Conservation (phyloP, 2,329 filamentous ascomycete species). For the Lasiodiplodia theobromae region DNA sequence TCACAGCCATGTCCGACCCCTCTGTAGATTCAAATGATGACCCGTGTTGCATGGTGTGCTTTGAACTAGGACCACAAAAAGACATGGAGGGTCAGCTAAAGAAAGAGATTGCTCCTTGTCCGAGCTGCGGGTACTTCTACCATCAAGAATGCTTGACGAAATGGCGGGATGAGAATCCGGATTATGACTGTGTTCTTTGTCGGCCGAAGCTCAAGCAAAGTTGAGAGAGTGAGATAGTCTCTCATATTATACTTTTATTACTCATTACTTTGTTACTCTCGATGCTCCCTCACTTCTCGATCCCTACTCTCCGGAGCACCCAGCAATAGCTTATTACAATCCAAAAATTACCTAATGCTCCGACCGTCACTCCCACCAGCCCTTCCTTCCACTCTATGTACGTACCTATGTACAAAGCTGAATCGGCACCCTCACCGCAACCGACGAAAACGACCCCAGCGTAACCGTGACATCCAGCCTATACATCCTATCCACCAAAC, state of each 20-base stretch:
- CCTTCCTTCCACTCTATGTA: not conserved
- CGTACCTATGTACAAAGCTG: slow-evolving; percentile 16
- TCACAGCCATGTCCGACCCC: too few relatives aligned
- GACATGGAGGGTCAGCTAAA: too few relatives aligned
- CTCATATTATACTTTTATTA: not conserved
- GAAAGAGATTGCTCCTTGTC: too few relatives aligned
- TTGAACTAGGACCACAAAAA: too few relatives aligned
- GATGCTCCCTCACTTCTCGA: too few relatives aligned
- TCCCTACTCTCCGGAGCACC: too few relatives aligned
- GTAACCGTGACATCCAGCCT: slow-evolving; percentile 5
- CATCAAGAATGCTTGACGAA: not conserved
- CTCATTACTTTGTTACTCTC: not conserved
- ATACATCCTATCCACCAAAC: not conserved
- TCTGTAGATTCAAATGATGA: too few relatives aligned
- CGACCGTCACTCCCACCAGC: not conserved
- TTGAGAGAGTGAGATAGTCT: not conserved
- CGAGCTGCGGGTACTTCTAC: not conserved
- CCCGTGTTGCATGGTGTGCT: too few relatives aligned
- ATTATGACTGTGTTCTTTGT: not conserved
- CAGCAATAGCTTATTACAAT: not conserved
- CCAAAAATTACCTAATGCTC: not conserved
- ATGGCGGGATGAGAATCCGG: not conserved
- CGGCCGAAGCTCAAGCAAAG: not conserved
- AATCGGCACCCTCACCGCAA: not conserved
- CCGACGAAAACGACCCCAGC: not conserved